Base-by-base conservation (phyloP, 2,329 filamentous ascomycete genomes). In the Cladophialophora chaetospira region DNA sequence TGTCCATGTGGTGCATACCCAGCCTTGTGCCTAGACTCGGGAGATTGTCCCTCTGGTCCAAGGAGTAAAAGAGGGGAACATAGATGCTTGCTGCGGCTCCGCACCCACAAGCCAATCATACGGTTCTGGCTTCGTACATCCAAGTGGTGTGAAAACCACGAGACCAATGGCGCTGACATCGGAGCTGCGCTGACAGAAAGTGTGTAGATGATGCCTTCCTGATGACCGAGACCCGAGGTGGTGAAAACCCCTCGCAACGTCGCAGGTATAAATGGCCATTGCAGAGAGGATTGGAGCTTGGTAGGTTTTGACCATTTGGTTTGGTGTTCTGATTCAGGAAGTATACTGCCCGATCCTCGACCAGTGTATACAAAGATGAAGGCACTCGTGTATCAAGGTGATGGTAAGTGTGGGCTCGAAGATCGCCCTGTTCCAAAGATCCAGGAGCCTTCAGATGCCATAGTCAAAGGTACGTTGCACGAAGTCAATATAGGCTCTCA, bases 371-470 rank as follows among this genome's bases (percentile, higher is more conserved):
- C 13, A 11, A 25, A 44, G 4, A 80, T 80, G 77, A 78, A 78
- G 60, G 77, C 77, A 4, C 72, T 81, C 42, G 70, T 80, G 5
- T 80, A 79, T 61, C 69, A 65, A 4, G 69, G 68, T 31, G 61
- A 63, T 6, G 66, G 67, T 23, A 65, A 65, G 9, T 68, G 77
- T 8, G 67, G 69, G 19, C 62, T 80, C 2, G 67, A 75, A 55
- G 73, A 79, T 1, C 71, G 70, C 0, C 74, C 77, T 0, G 68
- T 71, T 6, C 80, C 79, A 2, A 66, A 62, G 15, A 62, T 82
- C n/a, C 55, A 67, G 15, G 61, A 65, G 1, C 70, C 77, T 2
- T 76, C 74, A 1, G 80, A 83, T 57, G 78, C 79, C 13, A 71
- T 83, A 23, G 68, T 83, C 46, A 77, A 75, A 54, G 46, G 56